These are phyloP conservation scores for Cenococcum geophilum DNA, from an alignment of 495 filamentous ascomycete species.

Conservation along the genomic window DNA sequence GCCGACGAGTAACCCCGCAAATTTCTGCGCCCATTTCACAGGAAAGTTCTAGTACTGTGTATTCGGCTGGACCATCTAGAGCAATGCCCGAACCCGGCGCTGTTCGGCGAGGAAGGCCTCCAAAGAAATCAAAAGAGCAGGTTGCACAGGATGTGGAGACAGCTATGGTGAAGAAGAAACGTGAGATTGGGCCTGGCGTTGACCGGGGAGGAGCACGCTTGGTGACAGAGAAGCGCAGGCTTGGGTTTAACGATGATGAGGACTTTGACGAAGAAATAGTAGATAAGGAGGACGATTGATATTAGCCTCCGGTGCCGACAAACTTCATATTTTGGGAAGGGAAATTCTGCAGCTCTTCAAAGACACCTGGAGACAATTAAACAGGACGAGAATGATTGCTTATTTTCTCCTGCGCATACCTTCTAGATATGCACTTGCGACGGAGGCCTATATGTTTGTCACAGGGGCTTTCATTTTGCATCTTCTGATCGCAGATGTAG, in stretches of 20 bases:
- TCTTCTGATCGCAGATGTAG: no score
- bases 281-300: conserved; percentile 28
- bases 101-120: conserved; percentile 38
- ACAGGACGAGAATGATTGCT: neutral
- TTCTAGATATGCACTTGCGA: neutral
- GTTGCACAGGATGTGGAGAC: conserved; percentile 41
- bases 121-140: conserved; percentile 37
- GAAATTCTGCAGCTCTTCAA: neutral
- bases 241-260: conserved; percentile 43
- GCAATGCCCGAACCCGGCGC: neutral
- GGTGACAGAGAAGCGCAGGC: conserved; percentile 39
- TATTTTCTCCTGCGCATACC: neutral
- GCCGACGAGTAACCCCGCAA: conserved; percentile 36
- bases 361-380: neutral
- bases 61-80: neutral
- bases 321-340: no score
- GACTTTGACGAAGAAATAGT: conserved; percentile 38
- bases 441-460: no score
- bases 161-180: conserved; percentile 43
- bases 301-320: no score
- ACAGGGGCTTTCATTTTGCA: no score
- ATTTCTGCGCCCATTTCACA: conserved; percentile 17
- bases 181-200: conserved; percentile 44
- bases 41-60: neutral
- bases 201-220: conserved; percentile 45